phyloP scores from a whole-genome alignment of 495 filamentous ascomycete species.

The Cairneyella variabilis region DNA sequence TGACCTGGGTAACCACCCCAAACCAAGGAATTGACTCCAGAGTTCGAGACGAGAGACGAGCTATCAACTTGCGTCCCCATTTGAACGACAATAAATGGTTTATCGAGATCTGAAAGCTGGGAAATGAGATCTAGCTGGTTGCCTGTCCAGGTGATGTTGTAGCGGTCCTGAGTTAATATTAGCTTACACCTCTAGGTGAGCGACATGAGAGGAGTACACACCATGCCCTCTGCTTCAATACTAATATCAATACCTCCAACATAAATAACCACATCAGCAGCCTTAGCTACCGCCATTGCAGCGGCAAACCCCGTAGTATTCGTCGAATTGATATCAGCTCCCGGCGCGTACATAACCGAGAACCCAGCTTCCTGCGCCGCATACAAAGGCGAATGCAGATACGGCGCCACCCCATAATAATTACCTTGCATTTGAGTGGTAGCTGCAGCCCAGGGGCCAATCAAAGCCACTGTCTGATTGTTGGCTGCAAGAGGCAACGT shows the following conservation, averaged over 20 bases:
- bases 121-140: conserved; percentile 53
- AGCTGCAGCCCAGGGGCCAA: conserved; percentile 58
- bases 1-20: conserved; percentile 60
- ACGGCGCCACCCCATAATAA: conserved; percentile 54
- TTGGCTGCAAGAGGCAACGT: conserved; percentile 43
- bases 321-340: conserved; percentile 36
- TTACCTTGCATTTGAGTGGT: conserved; percentile 59
- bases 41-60: conserved; percentile 41
- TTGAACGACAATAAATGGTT: conserved; percentile 54
- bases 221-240: conserved; percentile 46
- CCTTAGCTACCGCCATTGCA: conserved; percentile 43
- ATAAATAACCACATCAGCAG: conserved; percentile 54
- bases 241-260: conserved; percentile 55
- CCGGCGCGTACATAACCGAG: conserved; percentile 48
- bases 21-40: conserved; percentile 59
- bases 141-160: conserved; percentile 54
- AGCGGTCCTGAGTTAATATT: conserved; percentile 39
- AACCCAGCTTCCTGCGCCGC: conserved; percentile 41
- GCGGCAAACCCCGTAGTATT: conserved; percentile 36
- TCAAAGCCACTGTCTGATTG: conserved; percentile 45
- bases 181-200: background rate
- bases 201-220: background rate
- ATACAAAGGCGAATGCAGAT: conserved; percentile 48
- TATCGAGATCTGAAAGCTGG: conserved; percentile 43
- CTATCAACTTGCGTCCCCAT: conserved; percentile 45